Percentiles rank a stretch among this genome's conserved stretches.
Conservation (phyloP, 495 filamentous ascomycete species). For the Penicillium angulare region DNA sequence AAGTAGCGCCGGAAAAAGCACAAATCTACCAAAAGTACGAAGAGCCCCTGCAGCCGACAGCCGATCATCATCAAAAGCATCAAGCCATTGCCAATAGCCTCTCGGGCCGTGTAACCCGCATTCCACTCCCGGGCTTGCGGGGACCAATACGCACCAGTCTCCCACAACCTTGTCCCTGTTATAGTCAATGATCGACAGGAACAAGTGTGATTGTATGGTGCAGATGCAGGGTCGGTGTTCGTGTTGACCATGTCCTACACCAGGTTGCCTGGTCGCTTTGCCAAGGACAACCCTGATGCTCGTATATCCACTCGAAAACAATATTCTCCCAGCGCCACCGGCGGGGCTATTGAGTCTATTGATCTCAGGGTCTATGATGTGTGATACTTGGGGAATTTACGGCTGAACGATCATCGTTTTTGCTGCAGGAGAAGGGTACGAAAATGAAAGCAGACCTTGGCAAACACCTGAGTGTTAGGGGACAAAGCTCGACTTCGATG, state of each 20-base stretch:
- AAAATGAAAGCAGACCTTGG: too few species aligned
- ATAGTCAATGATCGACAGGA: background rate
- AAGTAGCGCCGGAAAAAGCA: background rate
- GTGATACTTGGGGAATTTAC: too few species aligned
- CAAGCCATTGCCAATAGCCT: background rate
- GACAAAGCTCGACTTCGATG: too few species aligned
- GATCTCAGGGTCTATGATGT: background rate
- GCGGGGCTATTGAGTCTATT: background rate
- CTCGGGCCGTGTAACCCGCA: background rate
- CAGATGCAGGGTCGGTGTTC: background rate
- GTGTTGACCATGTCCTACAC: background rate
- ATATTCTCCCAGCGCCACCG: too few species aligned
- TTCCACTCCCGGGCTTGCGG: too few species aligned
- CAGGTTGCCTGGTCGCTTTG: background rate
- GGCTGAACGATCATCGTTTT: too few species aligned
- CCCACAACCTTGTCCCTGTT: background rate
- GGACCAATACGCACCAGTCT: background rate
- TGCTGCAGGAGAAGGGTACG: too few species aligned
- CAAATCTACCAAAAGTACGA: too few species aligned
- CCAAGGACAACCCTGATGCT: too few species aligned
- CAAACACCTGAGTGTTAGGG: slow-evolving; percentile 1
- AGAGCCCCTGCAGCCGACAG: background rate
- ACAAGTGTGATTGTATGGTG: too few species aligned
- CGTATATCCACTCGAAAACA: too few species aligned
- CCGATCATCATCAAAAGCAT: background rate